Conservation (phyloP, 805 yeast species). For the Hanseniaspora mollemarum region DNA sequence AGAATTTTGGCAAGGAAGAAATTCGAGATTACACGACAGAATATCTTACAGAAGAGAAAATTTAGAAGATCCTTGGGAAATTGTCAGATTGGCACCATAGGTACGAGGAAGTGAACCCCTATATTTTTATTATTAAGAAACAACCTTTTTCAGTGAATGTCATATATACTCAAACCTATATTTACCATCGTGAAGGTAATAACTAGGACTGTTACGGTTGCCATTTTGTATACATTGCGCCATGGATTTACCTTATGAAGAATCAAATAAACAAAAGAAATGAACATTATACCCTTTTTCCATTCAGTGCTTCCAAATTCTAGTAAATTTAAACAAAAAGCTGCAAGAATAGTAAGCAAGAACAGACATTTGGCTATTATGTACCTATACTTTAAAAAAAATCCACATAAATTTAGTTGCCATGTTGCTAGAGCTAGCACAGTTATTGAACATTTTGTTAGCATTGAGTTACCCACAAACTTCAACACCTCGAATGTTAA, state of each 20-base stretch:
- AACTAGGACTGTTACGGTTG: background rate
- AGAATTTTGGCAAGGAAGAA: slow-evolving; percentile 97
- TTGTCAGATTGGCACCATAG: slow-evolving; percentile 63
- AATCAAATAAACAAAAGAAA: background rate
- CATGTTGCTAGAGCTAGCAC: background rate
- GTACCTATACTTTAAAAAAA: background rate
- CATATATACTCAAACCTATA: background rate
- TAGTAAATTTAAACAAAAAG: background rate
- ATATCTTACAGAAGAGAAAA: slow-evolving; percentile 53
- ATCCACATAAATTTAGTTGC: background rate
- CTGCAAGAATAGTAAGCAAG: background rate
- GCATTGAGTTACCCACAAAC: background rate
- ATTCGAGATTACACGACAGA: slow-evolving; percentile 82
- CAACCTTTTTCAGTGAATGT: background rate
- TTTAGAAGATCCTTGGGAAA: slow-evolving; percentile 45
- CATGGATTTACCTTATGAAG: background rate
- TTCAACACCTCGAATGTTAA: background rate
- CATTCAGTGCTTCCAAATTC: background rate
- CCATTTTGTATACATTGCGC: background rate
- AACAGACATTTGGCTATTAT: background rate
- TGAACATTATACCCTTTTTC: background rate
- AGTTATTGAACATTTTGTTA: background rate
- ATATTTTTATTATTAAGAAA: background rate
- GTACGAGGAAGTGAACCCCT: background rate
- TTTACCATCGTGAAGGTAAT: background rate